phyloP scores from a whole-genome alignment of 2,329 filamentous ascomycete genomes.

The Aulographum hederae region DNA sequence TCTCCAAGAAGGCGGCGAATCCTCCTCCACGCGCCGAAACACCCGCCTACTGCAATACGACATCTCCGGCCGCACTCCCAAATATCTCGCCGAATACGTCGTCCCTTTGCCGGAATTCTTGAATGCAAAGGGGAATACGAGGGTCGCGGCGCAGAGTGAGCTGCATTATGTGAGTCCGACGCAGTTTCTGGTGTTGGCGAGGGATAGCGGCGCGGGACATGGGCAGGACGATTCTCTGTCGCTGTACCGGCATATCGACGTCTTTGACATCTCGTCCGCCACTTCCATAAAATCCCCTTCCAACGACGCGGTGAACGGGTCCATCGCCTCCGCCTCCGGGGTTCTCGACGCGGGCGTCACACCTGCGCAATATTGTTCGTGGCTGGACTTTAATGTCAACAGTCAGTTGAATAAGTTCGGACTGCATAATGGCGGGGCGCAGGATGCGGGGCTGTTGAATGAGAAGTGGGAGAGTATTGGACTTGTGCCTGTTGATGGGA shows the following conservation, averaged over 20 bases:
- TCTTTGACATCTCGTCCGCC: slow-evolving; percentile 44
- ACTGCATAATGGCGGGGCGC: slow-evolving; percentile 46
- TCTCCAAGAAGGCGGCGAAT: slow-evolving; percentile 37
- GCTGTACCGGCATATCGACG: slow-evolving; percentile 49
- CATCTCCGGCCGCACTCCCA: slow-evolving; percentile 26
- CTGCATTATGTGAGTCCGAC: slow-evolving; percentile 43
- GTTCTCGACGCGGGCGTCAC: slow-evolving; percentile 34
- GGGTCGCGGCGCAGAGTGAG: slow-evolving; percentile 49
- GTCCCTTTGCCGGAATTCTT: slow-evolving; percentile 44
- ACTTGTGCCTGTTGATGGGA: slow-evolving; percentile 34
- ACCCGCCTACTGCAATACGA: slow-evolving; percentile 48
- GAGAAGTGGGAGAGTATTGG: slow-evolving; percentile 63
- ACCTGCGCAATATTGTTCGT: slow-evolving; percentile 44
- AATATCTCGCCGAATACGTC: slow-evolving; percentile 42
- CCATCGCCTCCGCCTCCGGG: slow-evolving; percentile 31
- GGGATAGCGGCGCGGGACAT: slow-evolving; percentile 42
- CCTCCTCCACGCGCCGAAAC: slow-evolving; percentile 35
- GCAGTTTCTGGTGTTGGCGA: slow-evolving; percentile 48
- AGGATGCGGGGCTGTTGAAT: slow-evolving; percentile 42
- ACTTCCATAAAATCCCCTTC: slow-evolving; percentile 38
- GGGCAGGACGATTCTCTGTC: slow-evolving; percentile 34
- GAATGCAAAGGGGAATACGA: slow-evolving; percentile 28
- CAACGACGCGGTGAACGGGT: slow-evolving; percentile 13
- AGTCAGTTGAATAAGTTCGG: slow-evolving; percentile 45
- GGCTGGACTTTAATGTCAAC: slow-evolving; percentile 51